Conservation (phyloP, 768 basidiomycete species). For the Dendrothele bispora region DNA sequence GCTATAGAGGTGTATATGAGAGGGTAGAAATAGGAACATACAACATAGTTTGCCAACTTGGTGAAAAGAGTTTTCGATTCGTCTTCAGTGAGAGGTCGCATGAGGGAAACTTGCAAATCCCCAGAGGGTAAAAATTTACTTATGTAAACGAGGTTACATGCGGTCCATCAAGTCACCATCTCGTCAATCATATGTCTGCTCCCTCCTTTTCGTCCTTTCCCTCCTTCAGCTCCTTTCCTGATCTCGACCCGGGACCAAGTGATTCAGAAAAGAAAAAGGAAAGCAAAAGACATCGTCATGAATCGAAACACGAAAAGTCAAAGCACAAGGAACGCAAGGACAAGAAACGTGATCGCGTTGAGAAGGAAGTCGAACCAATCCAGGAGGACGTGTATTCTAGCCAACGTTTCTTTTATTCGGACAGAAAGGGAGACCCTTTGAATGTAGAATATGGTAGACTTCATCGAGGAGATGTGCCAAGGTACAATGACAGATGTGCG, state of each 20-base stretch:
- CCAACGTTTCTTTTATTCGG: constrained; percentile 52
- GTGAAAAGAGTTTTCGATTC: constrained; percentile 96
- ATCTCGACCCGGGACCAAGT: constrained; percentile 47
- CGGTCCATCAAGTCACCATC: no score
- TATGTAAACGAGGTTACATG: no score
- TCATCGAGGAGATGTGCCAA: constrained; percentile 63
- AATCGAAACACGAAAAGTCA: constrained; percentile 21
- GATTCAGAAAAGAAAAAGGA: constrained; percentile 8
- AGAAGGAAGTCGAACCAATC: neutral
- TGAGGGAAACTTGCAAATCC: constrained; percentile 27
- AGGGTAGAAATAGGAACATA: constrained; percentile 33
- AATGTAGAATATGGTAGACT: constrained; percentile 70
- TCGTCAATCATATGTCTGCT: constrained; percentile 39
- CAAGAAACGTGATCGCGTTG: neutral
- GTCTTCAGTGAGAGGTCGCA: constrained; percentile 96
- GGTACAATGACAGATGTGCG: constrained; percentile 60
- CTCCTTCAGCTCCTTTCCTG: constrained; percentile 71
- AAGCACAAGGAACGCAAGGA: constrained; percentile 14
- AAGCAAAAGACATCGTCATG: constrained; percentile 18
- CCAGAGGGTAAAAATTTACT: neutral
- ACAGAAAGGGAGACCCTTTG: constrained; percentile 63
- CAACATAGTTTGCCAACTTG: constrained; percentile 97
- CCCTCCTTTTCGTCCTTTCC: constrained; percentile 66
- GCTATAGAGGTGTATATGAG: neutral
- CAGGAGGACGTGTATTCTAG: neutral